Evolutionary conservation across 768 basidiomycete species (phyloP).

Genomic region (Cyclocybe cylindracea): DNA sequence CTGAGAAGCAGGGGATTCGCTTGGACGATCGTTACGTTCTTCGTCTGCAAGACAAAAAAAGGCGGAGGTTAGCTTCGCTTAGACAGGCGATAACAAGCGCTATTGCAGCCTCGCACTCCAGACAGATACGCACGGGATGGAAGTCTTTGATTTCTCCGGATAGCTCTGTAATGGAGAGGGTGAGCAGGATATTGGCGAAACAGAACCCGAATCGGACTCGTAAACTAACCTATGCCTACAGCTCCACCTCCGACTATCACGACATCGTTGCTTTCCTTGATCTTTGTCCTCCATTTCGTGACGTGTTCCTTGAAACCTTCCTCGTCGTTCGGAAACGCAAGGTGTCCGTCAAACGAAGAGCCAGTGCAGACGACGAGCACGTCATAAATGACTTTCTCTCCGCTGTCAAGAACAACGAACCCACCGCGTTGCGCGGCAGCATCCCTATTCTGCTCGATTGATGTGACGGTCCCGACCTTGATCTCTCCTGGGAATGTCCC

Average conservation of each 20-base stretch:
- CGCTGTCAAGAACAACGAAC: slow-evolving; percentile 47
- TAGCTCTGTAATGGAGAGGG: slow-evolving; percentile 27
- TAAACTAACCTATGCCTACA: slow-evolving; percentile 44
- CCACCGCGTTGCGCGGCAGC: slow-evolving; percentile 35
- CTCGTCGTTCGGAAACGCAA: slow-evolving; percentile 39
- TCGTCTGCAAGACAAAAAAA: slow-evolving; percentile 32
- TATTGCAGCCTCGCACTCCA: neutral
- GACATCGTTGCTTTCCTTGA: slow-evolving; percentile 37
- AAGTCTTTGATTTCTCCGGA: slow-evolving; percentile 46
- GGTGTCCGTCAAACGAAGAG: slow-evolving; percentile 48
- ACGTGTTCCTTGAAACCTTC: slow-evolving; percentile 15
- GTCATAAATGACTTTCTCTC: slow-evolving; percentile 50
- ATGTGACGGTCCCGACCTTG: slow-evolving; percentile 39
- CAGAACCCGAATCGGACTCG: neutral
- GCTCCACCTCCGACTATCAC: slow-evolving; percentile 56
- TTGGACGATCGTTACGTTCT: slow-evolving; percentile 62
- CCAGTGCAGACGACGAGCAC: slow-evolving; percentile 63
- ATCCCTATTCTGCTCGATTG: slow-evolving; percentile 28
- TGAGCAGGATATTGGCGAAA: neutral
- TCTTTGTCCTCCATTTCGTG: slow-evolving; percentile 22
- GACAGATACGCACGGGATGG: slow-evolving; percentile 32
- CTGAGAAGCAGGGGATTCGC: slow-evolving; percentile 50
- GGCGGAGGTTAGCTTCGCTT: neutral
- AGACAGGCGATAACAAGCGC: no score
- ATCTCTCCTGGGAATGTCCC: slow-evolving; percentile 46